Conservation (phyloP, 768 basidiomycete species). For the Artomyces pyxidatus region DNA sequence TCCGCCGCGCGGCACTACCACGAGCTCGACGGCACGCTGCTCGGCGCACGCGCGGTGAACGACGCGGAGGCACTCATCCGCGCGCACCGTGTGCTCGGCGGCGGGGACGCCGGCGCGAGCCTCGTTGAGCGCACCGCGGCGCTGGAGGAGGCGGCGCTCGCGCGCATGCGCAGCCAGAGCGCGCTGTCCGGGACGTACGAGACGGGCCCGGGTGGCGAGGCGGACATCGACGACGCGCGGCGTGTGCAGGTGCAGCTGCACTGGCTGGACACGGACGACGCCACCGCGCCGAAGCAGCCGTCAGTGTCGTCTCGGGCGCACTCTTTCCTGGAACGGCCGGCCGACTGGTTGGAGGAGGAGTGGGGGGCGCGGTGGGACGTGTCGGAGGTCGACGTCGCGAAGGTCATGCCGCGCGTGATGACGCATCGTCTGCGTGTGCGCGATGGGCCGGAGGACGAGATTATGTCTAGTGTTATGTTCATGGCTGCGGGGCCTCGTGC, state of each 20-base stretch:
- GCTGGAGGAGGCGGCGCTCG: conserved; percentile 1
- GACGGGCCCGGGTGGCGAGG: background rate
- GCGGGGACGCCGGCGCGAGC: conserved; percentile 53
- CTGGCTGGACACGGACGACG: background rate
- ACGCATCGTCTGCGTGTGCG: conserved; percentile 70
- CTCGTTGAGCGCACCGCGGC: conserved; percentile 30
- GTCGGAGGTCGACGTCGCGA: conserved; percentile 67
- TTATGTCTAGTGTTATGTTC: conserved; percentile 54
- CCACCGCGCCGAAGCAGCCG: background rate
- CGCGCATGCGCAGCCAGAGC: background rate
- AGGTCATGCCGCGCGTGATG: conserved; percentile 64
- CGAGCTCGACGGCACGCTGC: conserved; percentile 57
- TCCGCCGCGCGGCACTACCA: conserved; percentile 67
- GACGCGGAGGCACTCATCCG: conserved; percentile 63
- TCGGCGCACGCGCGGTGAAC: conserved; percentile 50
- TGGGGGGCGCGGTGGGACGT: conserved; percentile 25
- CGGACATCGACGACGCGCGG: conserved; percentile 1
- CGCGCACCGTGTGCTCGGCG: conserved; percentile 58
- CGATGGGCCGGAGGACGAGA: conserved; percentile 61
- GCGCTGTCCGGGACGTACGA: background rate
- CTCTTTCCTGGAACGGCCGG: background rate
- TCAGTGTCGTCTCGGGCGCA: background rate
- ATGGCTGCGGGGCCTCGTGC: conserved; percentile 33
- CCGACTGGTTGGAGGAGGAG: background rate
- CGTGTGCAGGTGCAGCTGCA: conserved; percentile 1